These are phyloP conservation scores for Arthrobotrys sinensis DNA, from an alignment of 2,329 filamentous ascomycete genomes.

Conservation along the genomic window DNA sequence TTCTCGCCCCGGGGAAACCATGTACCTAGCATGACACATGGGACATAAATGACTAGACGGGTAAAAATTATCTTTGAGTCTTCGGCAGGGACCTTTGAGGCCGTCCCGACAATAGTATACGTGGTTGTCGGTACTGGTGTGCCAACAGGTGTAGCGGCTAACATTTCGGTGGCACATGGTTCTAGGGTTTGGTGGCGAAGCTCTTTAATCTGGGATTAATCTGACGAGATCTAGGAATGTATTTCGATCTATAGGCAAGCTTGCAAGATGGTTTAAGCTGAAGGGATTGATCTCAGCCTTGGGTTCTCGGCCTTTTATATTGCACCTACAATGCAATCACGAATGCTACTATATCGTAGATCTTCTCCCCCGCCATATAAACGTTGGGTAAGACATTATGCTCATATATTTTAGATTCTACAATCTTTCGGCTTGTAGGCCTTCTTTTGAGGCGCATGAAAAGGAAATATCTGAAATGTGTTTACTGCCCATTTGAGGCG, in stretches of 20 bases:
- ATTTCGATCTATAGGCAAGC: not conserved
- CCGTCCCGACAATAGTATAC: conserved; percentile 27
- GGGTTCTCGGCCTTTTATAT: not conserved
- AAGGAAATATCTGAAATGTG: not conserved
- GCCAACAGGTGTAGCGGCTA: conserved; percentile 44
- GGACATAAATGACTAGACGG: not conserved
- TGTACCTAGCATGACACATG: conserved; percentile 19
- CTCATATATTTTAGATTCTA: not conserved
- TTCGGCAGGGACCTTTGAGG: conserved; percentile 1
- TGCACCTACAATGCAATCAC: not conserved
- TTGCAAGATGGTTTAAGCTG: not conserved
- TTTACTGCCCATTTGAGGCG: conserved; percentile 75
- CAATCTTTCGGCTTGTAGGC: not conserved
- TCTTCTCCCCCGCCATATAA: not conserved
- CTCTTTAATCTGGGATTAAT: not conserved
- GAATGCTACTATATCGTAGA: not conserved
- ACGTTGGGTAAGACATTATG: not conserved
- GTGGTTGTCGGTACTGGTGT: conserved; percentile 29
- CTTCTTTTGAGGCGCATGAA: not conserved
- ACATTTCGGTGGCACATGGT: conserved; percentile 46
- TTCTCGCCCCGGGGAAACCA: not conserved
- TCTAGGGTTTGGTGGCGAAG: conserved; percentile 3
- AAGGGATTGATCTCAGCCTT: not conserved
- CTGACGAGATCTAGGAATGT: not conserved
- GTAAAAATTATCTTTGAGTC: not conserved